A percentile compares a stretch with the other conserved stretches of the same genome.
These are phyloP conservation scores for Chlamydomonas sp. DNA, from an alignment of 139 green algal genomes.

Conservation along the genomic window DNA sequence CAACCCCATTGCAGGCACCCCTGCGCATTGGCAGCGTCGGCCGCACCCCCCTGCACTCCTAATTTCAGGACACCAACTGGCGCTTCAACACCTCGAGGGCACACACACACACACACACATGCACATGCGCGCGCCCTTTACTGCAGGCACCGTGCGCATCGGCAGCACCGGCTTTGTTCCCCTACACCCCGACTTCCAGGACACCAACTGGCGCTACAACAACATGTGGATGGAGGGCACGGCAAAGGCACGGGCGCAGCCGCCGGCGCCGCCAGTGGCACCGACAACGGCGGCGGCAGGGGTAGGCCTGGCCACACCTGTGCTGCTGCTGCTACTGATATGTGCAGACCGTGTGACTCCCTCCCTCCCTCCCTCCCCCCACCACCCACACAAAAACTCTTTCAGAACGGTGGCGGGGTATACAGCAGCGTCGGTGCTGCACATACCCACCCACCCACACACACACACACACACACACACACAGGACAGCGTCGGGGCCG, in stretches of 20 bases:
- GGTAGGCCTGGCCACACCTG: too few relatives aligned
- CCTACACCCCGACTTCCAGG: not conserved
- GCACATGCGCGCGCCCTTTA: not conserved
- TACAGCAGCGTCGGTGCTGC: too few relatives aligned
- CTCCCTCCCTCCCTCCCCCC: too few relatives aligned
- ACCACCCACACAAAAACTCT: too few relatives aligned
- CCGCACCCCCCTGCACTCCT: too few relatives aligned
- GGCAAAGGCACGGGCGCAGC: not conserved
- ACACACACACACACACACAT: not conserved
- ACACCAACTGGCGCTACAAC: slow-evolving; percentile 2
- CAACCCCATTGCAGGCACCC: not conserved
- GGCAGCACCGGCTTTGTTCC: not conserved
- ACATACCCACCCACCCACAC: not conserved
- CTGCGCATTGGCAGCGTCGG: too few relatives aligned
- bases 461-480: not conserved
- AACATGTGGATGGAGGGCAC: not conserved
- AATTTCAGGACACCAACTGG: not conserved
- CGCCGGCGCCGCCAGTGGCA: too few relatives aligned
- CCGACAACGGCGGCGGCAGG: too few relatives aligned
- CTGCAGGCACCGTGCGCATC: not conserved
- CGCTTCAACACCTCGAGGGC: not conserved
- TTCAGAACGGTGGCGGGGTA: too few relatives aligned
- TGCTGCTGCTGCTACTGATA: too few relatives aligned
- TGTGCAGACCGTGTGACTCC: too few relatives aligned
- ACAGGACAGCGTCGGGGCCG: too few relatives aligned